These are phyloP conservation scores for Codiaeum variegatum DNA, from an alignment of 441 rosid species.

Conservation along the genomic window DNA sequence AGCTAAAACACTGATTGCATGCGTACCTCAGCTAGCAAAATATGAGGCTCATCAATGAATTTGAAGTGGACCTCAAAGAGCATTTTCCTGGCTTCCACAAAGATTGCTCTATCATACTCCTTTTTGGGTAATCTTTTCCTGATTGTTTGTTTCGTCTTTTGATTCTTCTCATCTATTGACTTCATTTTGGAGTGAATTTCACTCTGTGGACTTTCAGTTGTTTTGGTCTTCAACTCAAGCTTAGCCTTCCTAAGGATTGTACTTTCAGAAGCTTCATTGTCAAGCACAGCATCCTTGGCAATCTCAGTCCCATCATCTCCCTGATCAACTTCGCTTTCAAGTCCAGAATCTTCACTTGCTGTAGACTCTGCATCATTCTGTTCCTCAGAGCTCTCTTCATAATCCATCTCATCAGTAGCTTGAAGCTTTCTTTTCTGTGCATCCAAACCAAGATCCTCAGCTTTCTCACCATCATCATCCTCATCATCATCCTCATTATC, in stretches of 20 bases:
- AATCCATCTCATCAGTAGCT: conserved; percentile 73
- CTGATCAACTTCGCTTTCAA: conserved; percentile 53
- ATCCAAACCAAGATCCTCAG: conserved; percentile 88
- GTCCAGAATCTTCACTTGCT: conserved; percentile 34
- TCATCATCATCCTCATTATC: conserved; percentile 43
- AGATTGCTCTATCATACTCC: conserved; percentile 52
- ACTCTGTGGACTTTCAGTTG: conserved; percentile 1
- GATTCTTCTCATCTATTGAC: conserved; percentile 29
- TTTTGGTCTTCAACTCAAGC: conserved; percentile 29
- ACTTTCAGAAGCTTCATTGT: conserved; percentile 24
- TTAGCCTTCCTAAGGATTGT: conserved; percentile 20
- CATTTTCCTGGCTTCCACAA: conserved; percentile 40
- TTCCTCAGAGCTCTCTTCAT: conserved; percentile 66
- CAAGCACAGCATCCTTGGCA: conserved; percentile 35
- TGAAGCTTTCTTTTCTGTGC: conserved; percentile 59
- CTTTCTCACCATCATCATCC: conserved; percentile 48
- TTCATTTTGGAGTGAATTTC: conserved; percentile 14
- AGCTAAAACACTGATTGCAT: not conserved
- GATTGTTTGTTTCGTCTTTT: conserved; percentile 32
- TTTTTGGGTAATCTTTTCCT: conserved; percentile 21
- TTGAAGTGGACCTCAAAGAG: conserved; percentile 75
- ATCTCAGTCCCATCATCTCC: conserved; percentile 41
- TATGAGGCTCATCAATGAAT: conserved; percentile 71
- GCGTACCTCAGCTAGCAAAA: conserved; percentile 83
- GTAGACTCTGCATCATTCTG: conserved; percentile 36